Percentiles rank a stretch among this genome's conserved stretches.
These are phyloP conservation scores for Tetrahymena malaccensis DNA, from an alignment of 73 alveolate genomes.

Conservation along the genomic window DNA sequence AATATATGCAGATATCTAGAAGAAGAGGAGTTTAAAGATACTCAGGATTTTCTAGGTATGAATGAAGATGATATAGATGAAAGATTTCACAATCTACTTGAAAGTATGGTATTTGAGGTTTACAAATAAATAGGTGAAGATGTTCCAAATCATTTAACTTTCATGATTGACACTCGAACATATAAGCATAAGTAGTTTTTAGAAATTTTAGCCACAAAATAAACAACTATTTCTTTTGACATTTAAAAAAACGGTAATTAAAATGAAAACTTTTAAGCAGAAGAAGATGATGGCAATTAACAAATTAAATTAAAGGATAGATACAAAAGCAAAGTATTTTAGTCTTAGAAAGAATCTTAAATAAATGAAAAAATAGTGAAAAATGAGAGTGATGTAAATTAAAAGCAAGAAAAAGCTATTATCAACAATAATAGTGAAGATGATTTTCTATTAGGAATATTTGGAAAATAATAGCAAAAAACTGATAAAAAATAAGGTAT, in stretches of 20 bases:
- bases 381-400: background rate
- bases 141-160: background rate
- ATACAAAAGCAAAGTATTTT: background rate
- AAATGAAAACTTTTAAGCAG: background rate
- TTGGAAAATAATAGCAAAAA: background rate
- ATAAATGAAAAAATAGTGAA: background rate
- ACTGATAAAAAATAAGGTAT: background rate
- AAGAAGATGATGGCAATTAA: background rate
- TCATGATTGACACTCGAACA: background rate
- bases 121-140: background rate
- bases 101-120: background rate
- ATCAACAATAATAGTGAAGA: background rate
- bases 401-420: background rate
- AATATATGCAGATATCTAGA: background rate
- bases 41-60: background rate
- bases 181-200: background rate
- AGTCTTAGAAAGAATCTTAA: background rate
- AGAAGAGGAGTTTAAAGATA: background rate
- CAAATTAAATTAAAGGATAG: background rate
- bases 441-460: background rate
- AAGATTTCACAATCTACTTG: background rate
- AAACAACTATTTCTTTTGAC: background rate
- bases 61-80: background rate
- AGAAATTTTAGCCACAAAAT: background rate
- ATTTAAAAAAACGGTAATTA: background rate